Conservation (phyloP, 2,329 filamentous ascomycete genomes). For the Colletotrichum theobromicola region DNA sequence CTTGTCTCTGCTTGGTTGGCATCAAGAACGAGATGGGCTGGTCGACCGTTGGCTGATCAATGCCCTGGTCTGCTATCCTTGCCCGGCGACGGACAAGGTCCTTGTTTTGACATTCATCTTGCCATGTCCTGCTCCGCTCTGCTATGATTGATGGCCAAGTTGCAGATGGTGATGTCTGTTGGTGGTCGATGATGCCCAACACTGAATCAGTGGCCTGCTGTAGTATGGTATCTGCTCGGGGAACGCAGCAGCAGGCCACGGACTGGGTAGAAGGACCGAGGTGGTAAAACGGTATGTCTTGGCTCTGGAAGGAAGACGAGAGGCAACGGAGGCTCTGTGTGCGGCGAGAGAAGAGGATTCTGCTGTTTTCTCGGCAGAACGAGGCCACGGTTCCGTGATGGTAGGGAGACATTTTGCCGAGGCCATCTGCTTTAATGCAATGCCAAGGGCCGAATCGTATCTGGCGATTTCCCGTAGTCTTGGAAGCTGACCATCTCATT, state of each 20-base stretch:
- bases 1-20: neutral
- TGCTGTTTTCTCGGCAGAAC: neutral
- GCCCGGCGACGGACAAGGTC: neutral
- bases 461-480: neutral
- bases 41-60: neutral
- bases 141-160: neutral
- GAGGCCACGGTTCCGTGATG: constrained; percentile 8
- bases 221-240: neutral
- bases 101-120: neutral
- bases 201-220: neutral
- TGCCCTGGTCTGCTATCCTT: neutral
- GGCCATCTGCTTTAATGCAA: neutral
- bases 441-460: neutral
- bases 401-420: neutral
- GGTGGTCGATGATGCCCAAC: neutral
- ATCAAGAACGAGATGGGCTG: neutral
- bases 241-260: neutral
- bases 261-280: neutral
- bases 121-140: neutral
- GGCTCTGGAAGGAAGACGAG: neutral
- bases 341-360: neutral
- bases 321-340: neutral
- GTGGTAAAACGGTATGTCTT: neutral
- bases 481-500: neutral
- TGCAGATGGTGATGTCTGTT: neutral